phyloP scores from a whole-genome alignment of 1,284 basidiomycete genomes.

The Phellopilus nigrolimitatus region DNA sequence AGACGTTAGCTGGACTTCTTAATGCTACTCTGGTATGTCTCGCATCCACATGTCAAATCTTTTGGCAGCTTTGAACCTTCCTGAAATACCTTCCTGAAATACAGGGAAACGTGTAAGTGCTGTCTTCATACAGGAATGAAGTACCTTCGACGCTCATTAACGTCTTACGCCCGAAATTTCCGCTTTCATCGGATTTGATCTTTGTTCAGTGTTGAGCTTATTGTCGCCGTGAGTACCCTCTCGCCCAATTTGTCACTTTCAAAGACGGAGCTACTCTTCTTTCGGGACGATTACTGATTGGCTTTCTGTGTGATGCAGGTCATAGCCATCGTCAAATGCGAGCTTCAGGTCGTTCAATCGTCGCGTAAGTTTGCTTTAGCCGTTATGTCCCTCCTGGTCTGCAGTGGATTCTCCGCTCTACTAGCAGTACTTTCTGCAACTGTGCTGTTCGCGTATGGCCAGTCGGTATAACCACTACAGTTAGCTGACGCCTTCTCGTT shows the following conservation, averaged over 20 bases:
- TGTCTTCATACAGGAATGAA: background rate
- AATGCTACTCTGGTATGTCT: conserved; percentile 74
- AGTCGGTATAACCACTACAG: conserved; percentile 23
- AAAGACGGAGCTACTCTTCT: conserved; percentile 11
- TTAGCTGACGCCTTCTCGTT: conserved; percentile 38
- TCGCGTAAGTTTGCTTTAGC: conserved; percentile 46
- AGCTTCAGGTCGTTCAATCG: conserved; percentile 80
- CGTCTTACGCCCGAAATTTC: background rate
- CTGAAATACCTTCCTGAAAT: conserved; percentile 14
- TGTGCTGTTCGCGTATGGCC: background rate
- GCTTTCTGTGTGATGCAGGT: conserved; percentile 44
- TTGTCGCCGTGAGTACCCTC: conserved; percentile 58
- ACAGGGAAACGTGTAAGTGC: conserved; percentile 77
- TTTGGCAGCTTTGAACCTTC: conserved; percentile 7
- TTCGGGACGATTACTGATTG: conserved; percentile 6
- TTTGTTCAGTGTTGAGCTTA: conserved; percentile 72
- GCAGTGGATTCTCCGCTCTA: too few relatives aligned
- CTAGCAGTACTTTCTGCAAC: too few relatives aligned
- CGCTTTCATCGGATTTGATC: background rate
- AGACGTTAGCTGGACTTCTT: conserved; percentile 80
- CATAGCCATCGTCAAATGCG: conserved; percentile 75
- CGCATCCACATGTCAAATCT: conserved; percentile 1
- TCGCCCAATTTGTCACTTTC: conserved; percentile 18
- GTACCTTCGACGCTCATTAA: conserved; percentile 5
- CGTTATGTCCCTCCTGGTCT: too few relatives aligned